These are phyloP conservation scores for Coemansia sp. DNA, from an alignment of 192 early-diverging fungal species.

Conservation along the genomic window DNA sequence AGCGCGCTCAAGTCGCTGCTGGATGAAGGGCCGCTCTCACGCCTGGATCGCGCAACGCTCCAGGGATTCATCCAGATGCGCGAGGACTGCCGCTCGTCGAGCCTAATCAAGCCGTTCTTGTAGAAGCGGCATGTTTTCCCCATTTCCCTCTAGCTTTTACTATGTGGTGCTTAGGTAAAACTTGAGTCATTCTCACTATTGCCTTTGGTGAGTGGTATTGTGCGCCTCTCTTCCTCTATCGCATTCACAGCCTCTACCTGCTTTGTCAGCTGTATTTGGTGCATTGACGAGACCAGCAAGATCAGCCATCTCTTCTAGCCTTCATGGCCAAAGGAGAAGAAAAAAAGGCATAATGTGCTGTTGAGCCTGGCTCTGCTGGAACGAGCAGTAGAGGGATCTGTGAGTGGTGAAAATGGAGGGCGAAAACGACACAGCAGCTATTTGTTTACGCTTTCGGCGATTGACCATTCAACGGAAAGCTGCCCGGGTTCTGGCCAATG, in stretches of 20 bases:
- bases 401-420: conserved; percentile 3
- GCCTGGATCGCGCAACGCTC: conserved; percentile 75
- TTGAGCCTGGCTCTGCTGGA: no score
- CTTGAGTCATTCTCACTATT: neutral
- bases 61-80: conserved; percentile 86
- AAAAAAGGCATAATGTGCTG: neutral
- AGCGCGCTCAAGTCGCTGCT: conserved; percentile 87
- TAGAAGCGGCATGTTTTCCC: neutral
- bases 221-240: neutral
- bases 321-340: neutral
- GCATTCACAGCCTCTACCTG: neutral
- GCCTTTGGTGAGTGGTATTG: neutral
- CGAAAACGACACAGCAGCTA: neutral
- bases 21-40: conserved; percentile 79
- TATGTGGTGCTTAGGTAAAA: no score
- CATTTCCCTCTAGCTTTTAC: neutral
- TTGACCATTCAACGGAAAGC: conserved; percentile 7
- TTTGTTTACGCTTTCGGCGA: conserved; percentile 18
- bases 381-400: conserved; percentile 1
- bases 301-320: neutral
- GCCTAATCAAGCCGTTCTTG: conserved; percentile 35
- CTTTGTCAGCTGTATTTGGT: neutral
- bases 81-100: conserved; percentile 73
- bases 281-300: no score
- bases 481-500: neutral